Evolutionary conservation across 2,329 filamentous ascomycete genomes (phyloP).

Genomic region (Calonectria montana): DNA sequence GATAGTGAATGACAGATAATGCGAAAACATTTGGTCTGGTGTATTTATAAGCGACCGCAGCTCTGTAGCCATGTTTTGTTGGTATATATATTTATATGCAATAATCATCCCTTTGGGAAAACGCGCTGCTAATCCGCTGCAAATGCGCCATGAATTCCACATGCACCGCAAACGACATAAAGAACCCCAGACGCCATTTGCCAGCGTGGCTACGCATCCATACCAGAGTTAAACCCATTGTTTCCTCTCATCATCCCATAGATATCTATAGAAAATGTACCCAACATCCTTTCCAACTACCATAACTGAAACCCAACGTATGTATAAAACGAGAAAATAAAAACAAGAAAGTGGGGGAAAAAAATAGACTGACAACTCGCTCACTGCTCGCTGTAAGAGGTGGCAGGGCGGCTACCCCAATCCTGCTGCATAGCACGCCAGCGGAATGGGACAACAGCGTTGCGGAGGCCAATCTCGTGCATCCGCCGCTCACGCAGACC

Average conservation of each 20-base stretch:
- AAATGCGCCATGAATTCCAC: slow-evolving; percentile 31
- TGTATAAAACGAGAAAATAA: slow-evolving; percentile 4
- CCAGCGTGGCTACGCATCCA: slow-evolving; percentile 23
- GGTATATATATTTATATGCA: slow-evolving; percentile 31
- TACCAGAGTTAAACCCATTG: slow-evolving; percentile 17
- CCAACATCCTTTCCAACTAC: not conserved
- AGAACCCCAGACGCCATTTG: slow-evolving; percentile 32
- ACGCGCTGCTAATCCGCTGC: slow-evolving; percentile 18
- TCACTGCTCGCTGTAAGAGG: slow-evolving; percentile 41
- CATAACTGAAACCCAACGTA: slow-evolving; percentile 9
- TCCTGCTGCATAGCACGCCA: slow-evolving; percentile 39
- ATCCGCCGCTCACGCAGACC: slow-evolving; percentile 40
- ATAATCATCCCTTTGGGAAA: slow-evolving; percentile 31
- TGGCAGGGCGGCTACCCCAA: slow-evolving; percentile 38
- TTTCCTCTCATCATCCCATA: slow-evolving; percentile 16
- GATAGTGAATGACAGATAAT: not conserved
- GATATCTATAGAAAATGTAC: slow-evolving; percentile 13
- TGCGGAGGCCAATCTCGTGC: slow-evolving; percentile 41
- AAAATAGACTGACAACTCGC: not conserved
- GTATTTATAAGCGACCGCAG: slow-evolving; percentile 24
- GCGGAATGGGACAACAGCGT: slow-evolving; percentile 42
- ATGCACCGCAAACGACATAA: slow-evolving; percentile 25
- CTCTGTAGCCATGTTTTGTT: slow-evolving; percentile 20
- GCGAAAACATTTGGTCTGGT: not conserved
- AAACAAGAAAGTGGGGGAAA: not conserved